Evolutionary conservation across 2,329 filamentous ascomycete species (phyloP).

Genomic region (Cucurbitaria berberidis): DNA sequence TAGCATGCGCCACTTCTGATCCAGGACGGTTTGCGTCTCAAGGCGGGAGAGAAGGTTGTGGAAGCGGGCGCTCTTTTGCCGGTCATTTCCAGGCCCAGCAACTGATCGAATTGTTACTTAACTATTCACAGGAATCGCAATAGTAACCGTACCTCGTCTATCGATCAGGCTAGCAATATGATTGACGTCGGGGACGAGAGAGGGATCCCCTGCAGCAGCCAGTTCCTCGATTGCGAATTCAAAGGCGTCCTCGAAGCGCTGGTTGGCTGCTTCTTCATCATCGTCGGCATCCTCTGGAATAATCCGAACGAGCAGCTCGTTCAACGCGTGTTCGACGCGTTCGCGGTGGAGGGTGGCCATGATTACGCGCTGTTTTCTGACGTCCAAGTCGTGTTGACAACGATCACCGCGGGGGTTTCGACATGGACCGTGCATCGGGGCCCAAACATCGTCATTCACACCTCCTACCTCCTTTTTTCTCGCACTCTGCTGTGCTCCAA

Average conservation of each 20-base stretch:
- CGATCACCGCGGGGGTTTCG: constrained; percentile 10
- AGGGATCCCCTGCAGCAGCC: constrained; percentile 55
- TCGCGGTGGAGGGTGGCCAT: constrained; percentile 50
- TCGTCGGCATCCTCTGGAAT: constrained; percentile 70
- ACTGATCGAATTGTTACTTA: constrained; percentile 53
- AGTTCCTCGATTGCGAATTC: constrained; percentile 58
- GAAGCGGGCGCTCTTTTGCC: constrained; percentile 77
- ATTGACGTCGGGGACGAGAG: constrained; percentile 75
- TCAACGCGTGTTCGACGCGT: constrained; percentile 79
- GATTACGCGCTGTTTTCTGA: constrained; percentile 30
- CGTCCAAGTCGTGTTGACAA: constrained; percentile 12
- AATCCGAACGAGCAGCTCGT: constrained; percentile 77
- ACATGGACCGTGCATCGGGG: constrained; percentile 6
- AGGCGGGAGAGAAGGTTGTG: constrained; percentile 90
- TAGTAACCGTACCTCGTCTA: constrained; percentile 62
- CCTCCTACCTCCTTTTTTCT: no score
- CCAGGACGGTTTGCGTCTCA: constrained; percentile 86
- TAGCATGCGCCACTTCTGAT: constrained; percentile 96
- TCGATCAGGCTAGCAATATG: constrained; percentile 94
- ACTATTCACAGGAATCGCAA: background rate
- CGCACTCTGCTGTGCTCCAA: no score
- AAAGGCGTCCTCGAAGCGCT: constrained; percentile 69
- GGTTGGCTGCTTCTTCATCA: constrained; percentile 70
- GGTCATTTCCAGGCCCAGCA: constrained; percentile 73
- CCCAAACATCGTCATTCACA: background rate